phyloP scores from a whole-genome alignment of 1,284 basidiomycete genomes.

The Athelia psychrophila region DNA sequence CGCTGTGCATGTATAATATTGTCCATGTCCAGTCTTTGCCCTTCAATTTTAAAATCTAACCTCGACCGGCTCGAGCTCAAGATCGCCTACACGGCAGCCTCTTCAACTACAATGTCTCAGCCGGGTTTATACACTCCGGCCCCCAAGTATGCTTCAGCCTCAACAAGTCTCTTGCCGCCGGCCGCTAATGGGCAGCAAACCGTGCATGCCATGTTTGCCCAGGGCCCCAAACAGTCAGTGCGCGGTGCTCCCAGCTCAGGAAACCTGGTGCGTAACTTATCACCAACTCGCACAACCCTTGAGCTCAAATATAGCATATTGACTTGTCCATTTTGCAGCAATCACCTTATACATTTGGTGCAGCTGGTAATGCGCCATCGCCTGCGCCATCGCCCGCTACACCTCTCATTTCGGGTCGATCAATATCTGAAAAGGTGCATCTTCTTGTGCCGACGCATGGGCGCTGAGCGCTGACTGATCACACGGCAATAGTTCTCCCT shows the following conservation, averaged over 20 bases:
- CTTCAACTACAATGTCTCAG: conserved; percentile 15
- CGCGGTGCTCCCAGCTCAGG: conserved; percentile 6
- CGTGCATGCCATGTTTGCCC: conserved; percentile 46
- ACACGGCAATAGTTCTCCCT: conserved; percentile 29
- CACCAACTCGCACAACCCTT: background rate
- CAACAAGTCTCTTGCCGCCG: conserved; percentile 49
- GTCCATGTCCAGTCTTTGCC: conserved; percentile 11
- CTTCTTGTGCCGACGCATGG: too few relatives aligned
- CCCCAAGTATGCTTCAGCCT: conserved; percentile 42
- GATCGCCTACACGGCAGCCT: conserved; percentile 12
- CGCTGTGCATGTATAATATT: too few relatives aligned
- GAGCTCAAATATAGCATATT: conserved; percentile 4
- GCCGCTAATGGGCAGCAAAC: conserved; percentile 22
- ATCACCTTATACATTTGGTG: too few relatives aligned
- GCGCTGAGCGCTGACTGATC: too few relatives aligned
- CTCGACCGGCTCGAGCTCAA: conserved; percentile 12
- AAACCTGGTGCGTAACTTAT: conserved; percentile 7
- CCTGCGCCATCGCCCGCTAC: too few relatives aligned
- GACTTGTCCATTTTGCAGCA: too few relatives aligned
- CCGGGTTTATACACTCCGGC: conserved; percentile 26
- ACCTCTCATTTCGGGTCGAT: conserved; percentile 17
- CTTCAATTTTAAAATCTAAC: conserved; percentile 17
- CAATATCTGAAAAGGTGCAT: conserved; percentile 53
- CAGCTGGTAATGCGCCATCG: too few relatives aligned
- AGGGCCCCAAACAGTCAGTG: conserved; percentile 43